Base-by-base conservation (phyloP, 1,139 yeast genomes). In the Kodamaea ohmeri region DNA sequence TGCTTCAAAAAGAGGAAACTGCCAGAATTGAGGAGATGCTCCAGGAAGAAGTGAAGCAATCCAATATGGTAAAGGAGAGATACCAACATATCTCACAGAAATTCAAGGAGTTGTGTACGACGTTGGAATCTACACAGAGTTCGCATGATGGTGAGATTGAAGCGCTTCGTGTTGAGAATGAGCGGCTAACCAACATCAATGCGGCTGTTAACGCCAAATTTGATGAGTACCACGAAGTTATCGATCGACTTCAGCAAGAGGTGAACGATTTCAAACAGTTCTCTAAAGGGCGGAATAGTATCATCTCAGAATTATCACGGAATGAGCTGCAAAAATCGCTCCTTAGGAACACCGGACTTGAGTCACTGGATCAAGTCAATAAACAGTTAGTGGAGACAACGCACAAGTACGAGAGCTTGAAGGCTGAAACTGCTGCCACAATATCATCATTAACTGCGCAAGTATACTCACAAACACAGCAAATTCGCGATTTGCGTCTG, bases 181-280 rank as follows among this genome's bases (percentile, higher is more conserved):
- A 45, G 12, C 44, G 52, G 13, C 40, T 56, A 4, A 31, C 35
- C 2, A 39, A 38, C 8, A 38, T 50, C 6, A 49, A 53, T 22
- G 35, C 42, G 25, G 46, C 44, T 7, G 56, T 58, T 14, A 60
- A 57, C 31, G 39, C 48, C 6, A 62, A 59, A 39, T 55, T 65
- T 26, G 58, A 53, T 17, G 61, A 63, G 33, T 64, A 65, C 42
- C 67, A 66, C 41, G 44, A 41, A 12, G 56, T 56, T 32, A 61
- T 64, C 20, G 63, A 57, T 38, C 58, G 54, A 39, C 55, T 72
- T 35, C 68, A 62, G 45, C 45, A 42, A 3, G 66, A 65, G 34
- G 61, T 66, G 8, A 53, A 57, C 32, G 60, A 56, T 4, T 54
- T 61, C 38, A 54, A 53, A 31, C 47, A 48, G 13, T 37, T 46